Percentiles rank a stretch among this genome's conserved stretches.
These are phyloP conservation scores for Cladophialophora chaetospira DNA, from an alignment of 2,329 filamentous ascomycete genomes.

Conservation along the genomic window DNA sequence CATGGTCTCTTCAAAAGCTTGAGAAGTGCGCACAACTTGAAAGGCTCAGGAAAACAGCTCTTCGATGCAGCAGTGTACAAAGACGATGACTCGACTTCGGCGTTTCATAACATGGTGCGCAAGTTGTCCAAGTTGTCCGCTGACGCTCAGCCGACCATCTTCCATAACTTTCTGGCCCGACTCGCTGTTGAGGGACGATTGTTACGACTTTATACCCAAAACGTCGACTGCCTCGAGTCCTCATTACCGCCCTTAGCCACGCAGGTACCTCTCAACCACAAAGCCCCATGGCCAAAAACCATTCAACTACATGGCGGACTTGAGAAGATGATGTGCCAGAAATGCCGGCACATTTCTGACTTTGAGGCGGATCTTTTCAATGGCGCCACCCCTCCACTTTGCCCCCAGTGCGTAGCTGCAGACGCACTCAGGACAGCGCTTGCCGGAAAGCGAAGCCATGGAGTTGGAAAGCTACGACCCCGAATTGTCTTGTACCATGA, in stretches of 20 bases:
- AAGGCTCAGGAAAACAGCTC: conserved; percentile 88
- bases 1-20: conserved; percentile 85
- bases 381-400: conserved; percentile 80
- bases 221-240: conserved; percentile 94
- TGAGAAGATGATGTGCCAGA: conserved; percentile 95
- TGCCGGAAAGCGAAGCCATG: conserved; percentile 87
- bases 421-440: conserved; percentile 74
- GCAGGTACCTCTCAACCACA: conserved; percentile 75
- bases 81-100: conserved; percentile 81
- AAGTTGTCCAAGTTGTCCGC: conserved; percentile 78
- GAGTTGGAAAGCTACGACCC: conserved; percentile 84
- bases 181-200: conserved; percentile 84
- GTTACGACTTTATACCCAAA: conserved; percentile 90
- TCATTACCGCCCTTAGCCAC: conserved; percentile 78
- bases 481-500: conserved; percentile 98
- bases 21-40: conserved; percentile 83
- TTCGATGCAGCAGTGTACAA: conserved; percentile 98
- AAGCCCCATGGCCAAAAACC: conserved; percentile 89
- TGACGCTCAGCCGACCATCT: conserved; percentile 76
- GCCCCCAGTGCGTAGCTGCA: conserved; percentile 69
- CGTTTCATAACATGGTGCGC: conserved; percentile 95
- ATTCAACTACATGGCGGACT: conserved; percentile 92
- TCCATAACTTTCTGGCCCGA: conserved; percentile 91
- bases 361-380: conserved; percentile 81
- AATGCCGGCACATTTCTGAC: conserved; percentile 75